Percentiles rank a stretch among this genome's conserved stretches.
Conservation (phyloP, 805 yeast species). For the Kluyveromyces siamensis region DNA sequence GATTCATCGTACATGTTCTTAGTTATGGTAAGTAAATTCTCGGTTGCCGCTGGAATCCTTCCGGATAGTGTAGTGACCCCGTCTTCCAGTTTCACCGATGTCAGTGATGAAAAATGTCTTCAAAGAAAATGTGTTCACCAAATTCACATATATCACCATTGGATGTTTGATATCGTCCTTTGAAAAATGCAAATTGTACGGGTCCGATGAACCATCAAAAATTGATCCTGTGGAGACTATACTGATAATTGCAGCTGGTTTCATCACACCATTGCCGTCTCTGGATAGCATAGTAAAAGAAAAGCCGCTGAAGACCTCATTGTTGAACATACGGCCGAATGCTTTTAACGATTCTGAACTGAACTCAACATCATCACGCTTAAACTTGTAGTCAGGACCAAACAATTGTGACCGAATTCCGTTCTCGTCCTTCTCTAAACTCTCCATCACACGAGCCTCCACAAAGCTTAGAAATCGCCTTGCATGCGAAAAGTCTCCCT, state of each 20-base stretch:
- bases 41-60: slow-evolving; percentile 13
- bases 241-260: background rate
- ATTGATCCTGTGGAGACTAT: background rate
- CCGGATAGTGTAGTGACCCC: slow-evolving; percentile 9
- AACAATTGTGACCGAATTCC: slow-evolving; percentile 9
- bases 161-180: slow-evolving; percentile 6
- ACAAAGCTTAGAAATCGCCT: slow-evolving; percentile 8
- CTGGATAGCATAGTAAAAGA: background rate
- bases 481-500: background rate
- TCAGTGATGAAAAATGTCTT: slow-evolving; percentile 14
- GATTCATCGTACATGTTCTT: background rate
- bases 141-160: slow-evolving; percentile 14
- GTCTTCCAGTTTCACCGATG: slow-evolving; percentile 13
- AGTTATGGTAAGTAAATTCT: slow-evolving; percentile 14
- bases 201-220: background rate
- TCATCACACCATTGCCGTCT: background rate
- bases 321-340: slow-evolving; percentile 6
- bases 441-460: slow-evolving; percentile 15
- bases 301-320: slow-evolving; percentile 4
- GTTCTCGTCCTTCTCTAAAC: slow-evolving; percentile 15
- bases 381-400: background rate
- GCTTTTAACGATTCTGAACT: slow-evolving; percentile 1
- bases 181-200: background rate
- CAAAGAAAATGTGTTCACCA: slow-evolving; percentile 8
- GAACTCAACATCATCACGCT: background rate